Evolutionary conservation across 2,329 filamentous ascomycete species (phyloP).

Genomic region (Clonostachys rosea): DNA sequence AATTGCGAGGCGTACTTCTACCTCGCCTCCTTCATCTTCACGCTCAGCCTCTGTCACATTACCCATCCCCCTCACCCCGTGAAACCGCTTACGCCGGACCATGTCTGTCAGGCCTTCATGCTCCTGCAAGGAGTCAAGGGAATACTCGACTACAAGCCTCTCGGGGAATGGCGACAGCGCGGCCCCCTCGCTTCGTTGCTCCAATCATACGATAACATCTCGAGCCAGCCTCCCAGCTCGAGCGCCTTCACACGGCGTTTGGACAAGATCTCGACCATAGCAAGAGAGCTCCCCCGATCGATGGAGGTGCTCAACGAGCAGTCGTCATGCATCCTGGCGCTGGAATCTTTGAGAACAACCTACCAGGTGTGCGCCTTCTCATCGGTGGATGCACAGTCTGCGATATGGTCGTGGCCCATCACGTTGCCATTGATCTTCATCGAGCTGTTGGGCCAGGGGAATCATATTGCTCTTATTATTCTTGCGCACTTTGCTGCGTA

Average conservation of each 20-base stretch:
- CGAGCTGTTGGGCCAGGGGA: constrained; percentile 6
- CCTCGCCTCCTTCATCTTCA: constrained; percentile 10
- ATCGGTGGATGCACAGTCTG: not conserved
- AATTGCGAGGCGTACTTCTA: constrained; percentile 11
- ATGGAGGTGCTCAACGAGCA: constrained; percentile 2
- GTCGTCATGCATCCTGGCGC: constrained; percentile 6
- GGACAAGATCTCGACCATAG: constrained; percentile 5
- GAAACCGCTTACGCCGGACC: constrained; percentile 3
- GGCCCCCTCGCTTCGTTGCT: constrained; percentile 1
- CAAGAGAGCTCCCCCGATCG: constrained; percentile 4
- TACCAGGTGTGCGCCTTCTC: not conserved
- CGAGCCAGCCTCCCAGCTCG: not conserved
- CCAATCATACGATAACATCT: not conserved
- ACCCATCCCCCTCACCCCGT: constrained; percentile 1
- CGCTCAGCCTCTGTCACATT: constrained; percentile 9
- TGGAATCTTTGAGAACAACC: constrained; percentile 6
- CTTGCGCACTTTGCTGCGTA: constrained; percentile 10
- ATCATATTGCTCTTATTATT: constrained; percentile 9
- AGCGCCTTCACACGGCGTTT: constrained; percentile 1
- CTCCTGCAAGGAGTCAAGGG: constrained; percentile 9
- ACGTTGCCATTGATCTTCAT: constrained; percentile 8
- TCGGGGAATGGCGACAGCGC: not conserved
- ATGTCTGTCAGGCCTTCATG: constrained; percentile 10
- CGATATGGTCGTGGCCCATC: constrained; percentile 7
- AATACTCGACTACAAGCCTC: constrained; percentile 6